Percentiles rank a stretch among this genome's conserved stretches.
These are phyloP conservation scores for Chlorella sp. DNA, from an alignment of 139 green algal genomes.

Conservation along the genomic window DNA sequence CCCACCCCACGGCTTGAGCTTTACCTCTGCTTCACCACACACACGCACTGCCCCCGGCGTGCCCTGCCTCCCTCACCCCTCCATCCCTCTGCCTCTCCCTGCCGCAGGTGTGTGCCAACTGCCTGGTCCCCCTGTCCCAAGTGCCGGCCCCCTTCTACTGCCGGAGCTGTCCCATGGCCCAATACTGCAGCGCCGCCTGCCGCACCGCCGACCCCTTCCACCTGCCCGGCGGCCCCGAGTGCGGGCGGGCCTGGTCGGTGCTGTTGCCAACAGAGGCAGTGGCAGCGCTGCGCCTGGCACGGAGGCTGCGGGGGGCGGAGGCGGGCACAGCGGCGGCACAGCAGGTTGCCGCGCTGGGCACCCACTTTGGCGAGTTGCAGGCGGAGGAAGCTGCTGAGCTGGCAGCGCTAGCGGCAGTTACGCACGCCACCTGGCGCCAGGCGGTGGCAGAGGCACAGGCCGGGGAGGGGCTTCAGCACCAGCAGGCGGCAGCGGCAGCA, in stretches of 20 bases:
- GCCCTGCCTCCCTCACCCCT: background rate
- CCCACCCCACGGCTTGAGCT: background rate
- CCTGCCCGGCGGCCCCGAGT: slow-evolving; percentile 48
- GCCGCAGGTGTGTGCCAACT: slow-evolving; percentile 37
- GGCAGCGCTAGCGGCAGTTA: slow-evolving; percentile 21
- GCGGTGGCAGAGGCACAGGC: background rate
- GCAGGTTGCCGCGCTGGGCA: slow-evolving; percentile 28
- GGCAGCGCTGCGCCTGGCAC: slow-evolving; percentile 44
- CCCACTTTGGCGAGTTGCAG: background rate
- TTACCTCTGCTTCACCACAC: too few species aligned
- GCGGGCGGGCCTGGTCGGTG: slow-evolving; percentile 55
- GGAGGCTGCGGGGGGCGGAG: background rate
- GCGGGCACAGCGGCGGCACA: background rate
- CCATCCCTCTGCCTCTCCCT: background rate
- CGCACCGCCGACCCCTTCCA: slow-evolving; percentile 39
- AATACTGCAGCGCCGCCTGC: slow-evolving; percentile 56
- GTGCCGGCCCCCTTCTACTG: slow-evolving; percentile 35
- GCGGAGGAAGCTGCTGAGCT: background rate
- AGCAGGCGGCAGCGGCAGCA: background rate
- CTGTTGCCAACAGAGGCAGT: slow-evolving; percentile 59
- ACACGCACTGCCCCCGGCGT: background rate
- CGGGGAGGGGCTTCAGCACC: background rate
- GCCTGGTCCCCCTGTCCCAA: slow-evolving; percentile 8
- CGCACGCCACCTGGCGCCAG: slow-evolving; percentile 11
- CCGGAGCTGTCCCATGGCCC: slow-evolving; percentile 34